Base-by-base conservation (phyloP, 169 alveolate genomes). In the Eimeria falciformis region DNA sequence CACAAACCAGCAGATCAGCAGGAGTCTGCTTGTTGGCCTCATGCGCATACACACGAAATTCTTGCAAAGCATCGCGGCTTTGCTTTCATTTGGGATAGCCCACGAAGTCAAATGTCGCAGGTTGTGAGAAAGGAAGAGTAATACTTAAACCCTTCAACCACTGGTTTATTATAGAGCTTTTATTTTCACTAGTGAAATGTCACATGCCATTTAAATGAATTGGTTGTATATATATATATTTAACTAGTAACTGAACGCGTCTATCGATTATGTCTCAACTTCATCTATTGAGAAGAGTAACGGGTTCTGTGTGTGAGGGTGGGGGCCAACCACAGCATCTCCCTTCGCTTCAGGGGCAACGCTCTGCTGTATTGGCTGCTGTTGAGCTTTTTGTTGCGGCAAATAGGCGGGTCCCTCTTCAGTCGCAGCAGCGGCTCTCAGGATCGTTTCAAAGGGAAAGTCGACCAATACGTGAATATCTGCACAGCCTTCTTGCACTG, bases 261-360 rank as follows among this genome's bases (percentile, higher is more conserved):
- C n/a, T 53, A 3, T 21, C n/a, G n/a, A 33, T 33, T 33, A 33
- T 2, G 40, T 33, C 40, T 33, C 40, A 2, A 1, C 40, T 33
- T 33, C n/a, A 33, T 33, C 40, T 33, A 2, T 33, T 1, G 40
- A 33, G 4, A 33, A 33, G 40, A 33, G 40, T 2, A 33, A 33
- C 40, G 40, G 40, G 40, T 2, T 33, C 2, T 33, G 40, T 33
- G 40, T 33, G 40, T 33, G 1, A 21, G 65, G 17, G 65, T 53
- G n/a, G 65, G 65, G 65, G 65, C 65, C 65, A 53, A 53, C 65
- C 65, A 53, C 65, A 21, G 65, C 17, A 21, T 53, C 65, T 53
- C n/a, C 65, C n/a, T 53, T 53, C n/a, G 3, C 65, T 53, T 53
- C n/a, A 12, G 65, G n/a, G 17, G 65, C 65, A 21, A 12, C 65